A percentile compares a stretch with the other conserved stretches of the same genome.
These are phyloP conservation scores for Lasiodiplodia citricola DNA, from an alignment of 2,329 filamentous ascomycete species.

Conservation along the genomic window DNA sequence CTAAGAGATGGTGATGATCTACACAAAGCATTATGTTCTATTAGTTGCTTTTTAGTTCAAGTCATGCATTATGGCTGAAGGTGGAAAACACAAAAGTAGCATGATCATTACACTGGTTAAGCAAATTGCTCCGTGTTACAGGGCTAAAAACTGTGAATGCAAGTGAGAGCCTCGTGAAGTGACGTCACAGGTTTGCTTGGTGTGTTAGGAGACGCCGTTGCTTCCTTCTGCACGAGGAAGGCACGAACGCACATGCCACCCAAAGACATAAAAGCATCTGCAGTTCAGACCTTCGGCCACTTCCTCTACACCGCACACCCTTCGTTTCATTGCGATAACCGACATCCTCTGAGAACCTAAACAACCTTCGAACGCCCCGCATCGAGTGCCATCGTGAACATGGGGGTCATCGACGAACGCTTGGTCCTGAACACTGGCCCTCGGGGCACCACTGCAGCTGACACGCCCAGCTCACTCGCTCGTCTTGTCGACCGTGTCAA, in stretches of 20 bases:
- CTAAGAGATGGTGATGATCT: too few relatives aligned
- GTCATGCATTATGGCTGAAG: not conserved
- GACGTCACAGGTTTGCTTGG: not conserved
- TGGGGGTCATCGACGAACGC: not conserved
- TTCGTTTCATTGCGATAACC: too few relatives aligned
- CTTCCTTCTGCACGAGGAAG: not conserved
- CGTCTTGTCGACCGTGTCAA: constrained; percentile 26
- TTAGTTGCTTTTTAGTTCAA: not conserved
- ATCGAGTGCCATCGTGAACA: not conserved
- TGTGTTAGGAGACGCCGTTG: not conserved
- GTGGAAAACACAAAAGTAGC: not conserved
- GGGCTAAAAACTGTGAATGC: not conserved
- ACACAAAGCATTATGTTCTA: not conserved
- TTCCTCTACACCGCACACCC: not conserved
- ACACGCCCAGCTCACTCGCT: not conserved
- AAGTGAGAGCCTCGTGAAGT: not conserved
- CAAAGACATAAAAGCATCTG: not conserved
- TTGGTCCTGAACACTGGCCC: constrained; percentile 7
- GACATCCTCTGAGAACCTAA: not conserved
- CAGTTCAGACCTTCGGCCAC: not conserved
- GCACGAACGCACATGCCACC: not conserved
- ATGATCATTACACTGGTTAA: not conserved
- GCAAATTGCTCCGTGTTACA: not conserved
- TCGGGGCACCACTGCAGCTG: not conserved
- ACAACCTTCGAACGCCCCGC: not conserved